Evolutionary conservation across 129 eudicot genomes (phyloP), one percentile per base, ranked within the genome.

Genomic region (Tagetes erecta): DNA sequence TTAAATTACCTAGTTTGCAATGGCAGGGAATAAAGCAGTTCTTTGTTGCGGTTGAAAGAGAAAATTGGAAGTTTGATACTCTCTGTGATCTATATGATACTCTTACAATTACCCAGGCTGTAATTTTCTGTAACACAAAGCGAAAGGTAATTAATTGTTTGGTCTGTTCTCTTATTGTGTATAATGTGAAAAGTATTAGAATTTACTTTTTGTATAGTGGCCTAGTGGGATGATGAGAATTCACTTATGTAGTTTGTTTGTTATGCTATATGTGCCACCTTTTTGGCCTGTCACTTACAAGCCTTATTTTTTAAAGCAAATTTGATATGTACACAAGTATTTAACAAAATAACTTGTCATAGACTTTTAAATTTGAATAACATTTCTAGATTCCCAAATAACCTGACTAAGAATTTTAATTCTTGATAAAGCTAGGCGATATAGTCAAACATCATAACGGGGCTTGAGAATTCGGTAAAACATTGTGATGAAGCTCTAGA

Each of bases 21-120:
- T 82, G 67, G 31, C 88, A 92, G 95, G 98, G 98, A 46, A 93
- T 93, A 80, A 93, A 93, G 83, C 98, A 93, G 77, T 93, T 93
- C 85, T 93, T 93, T 59, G 95, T 93, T 56, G 98, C 96, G 0
- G 98, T 93, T 9, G 98, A 93, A 78, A 87, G 87, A 74, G 98
- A 93, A 71, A 95, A 93, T 47, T 93, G 98, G 98, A 93, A 93
- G 79, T 93, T 93, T 83, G 98, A 93, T 80, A 93, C 98, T 59
- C 80, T 93, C 1, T 87, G 95, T 72, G 98, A 93, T 86, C 85
- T 93, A 1, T 93, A 93, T 81, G 98, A 93, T 81, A 93, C 98
- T 47, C 96, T 93, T 70, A 93, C 96, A 14, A 90, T 93, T 51
- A 93, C 98, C 8, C 98, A 93, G 72, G 98, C 96, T 74, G 98